Evolutionary conservation across 164 flowering plant species (phyloP).

Genomic region (Vitis rotundifolia): DNA sequence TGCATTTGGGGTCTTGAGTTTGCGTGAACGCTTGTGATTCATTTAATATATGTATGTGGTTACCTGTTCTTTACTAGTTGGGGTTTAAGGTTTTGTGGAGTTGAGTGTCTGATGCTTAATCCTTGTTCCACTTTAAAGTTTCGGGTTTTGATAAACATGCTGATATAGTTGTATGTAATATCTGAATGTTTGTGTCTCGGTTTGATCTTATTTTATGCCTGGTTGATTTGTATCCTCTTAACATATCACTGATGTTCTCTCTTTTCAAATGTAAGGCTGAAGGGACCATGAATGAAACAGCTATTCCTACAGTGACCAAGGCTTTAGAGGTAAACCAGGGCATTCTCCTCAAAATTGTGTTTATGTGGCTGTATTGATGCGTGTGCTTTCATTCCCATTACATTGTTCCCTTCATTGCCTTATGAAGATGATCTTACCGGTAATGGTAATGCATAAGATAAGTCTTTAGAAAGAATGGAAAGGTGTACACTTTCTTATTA

Average conservation of each 20-base stretch:
- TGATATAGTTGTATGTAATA: neutral
- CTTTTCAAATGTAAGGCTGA: constrained; percentile 64
- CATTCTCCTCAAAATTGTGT: neutral
- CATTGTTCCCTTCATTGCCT: too few relatives aligned
- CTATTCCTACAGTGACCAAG: constrained; percentile 56
- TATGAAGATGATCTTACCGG: too few relatives aligned
- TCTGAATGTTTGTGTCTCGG: neutral
- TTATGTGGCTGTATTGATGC: neutral
- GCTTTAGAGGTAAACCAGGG: constrained; percentile 68
- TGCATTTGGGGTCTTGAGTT: neutral
- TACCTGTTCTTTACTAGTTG: too few relatives aligned
- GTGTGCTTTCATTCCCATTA: too few relatives aligned
- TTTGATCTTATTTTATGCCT: neutral
- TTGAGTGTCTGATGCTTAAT: too few relatives aligned
- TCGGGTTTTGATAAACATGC: too few relatives aligned
- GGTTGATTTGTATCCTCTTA: neutral
- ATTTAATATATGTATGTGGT: neutral
- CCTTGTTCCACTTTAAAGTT: too few relatives aligned
- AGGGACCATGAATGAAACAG: constrained; percentile 77
- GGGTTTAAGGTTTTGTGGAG: too few relatives aligned
- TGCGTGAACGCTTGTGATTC: neutral
- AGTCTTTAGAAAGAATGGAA: too few relatives aligned
- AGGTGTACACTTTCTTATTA: too few relatives aligned
- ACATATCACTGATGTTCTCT: neutral
- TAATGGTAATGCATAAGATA: too few relatives aligned